These are phyloP conservation scores for Pseudoscleropodium purum DNA, from an alignment of 225 moss, liverwort and hornwort species.

Conservation along the genomic window DNA sequence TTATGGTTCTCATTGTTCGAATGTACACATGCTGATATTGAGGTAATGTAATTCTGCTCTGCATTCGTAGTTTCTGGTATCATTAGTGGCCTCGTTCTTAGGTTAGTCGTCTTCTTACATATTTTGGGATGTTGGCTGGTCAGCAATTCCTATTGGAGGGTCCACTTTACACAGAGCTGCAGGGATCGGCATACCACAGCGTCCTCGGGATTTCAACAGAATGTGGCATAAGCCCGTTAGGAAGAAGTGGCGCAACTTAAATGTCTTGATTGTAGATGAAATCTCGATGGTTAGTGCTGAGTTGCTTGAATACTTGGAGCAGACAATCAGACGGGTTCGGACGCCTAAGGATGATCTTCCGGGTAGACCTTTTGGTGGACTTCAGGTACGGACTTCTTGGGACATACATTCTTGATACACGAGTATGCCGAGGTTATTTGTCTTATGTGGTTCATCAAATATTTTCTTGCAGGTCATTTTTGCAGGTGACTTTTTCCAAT, in stretches of 20 bases:
- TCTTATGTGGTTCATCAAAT: not conserved
- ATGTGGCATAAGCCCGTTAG: conserved; percentile 39
- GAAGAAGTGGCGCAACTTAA: conserved; percentile 55
- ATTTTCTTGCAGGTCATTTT: conserved; percentile 31
- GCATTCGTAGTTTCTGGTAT: not conserved
- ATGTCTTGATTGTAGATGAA: conserved; percentile 69
- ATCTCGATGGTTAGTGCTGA: conserved; percentile 84
- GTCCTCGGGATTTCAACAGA: conserved; percentile 41
- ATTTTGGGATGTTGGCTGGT: not conserved
- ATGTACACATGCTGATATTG: not conserved
- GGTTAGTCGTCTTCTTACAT: not conserved
- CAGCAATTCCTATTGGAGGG: conserved; percentile 70
- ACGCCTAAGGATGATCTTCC: not conserved
- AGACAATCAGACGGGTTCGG: conserved; percentile 48
- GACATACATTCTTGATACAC: not conserved
- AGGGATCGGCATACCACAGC: conserved; percentile 54
- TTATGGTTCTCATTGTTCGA: not conserved
- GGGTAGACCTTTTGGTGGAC: conserved; percentile 53
- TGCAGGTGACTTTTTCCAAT: conserved; percentile 39
- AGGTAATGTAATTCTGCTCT: not conserved
- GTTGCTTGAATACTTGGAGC: conserved; percentile 64
- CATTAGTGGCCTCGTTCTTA: not conserved
- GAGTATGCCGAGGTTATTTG: not conserved
- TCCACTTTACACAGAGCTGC: conserved; percentile 61
- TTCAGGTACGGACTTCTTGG: conserved; percentile 46